phyloP scores from a whole-genome alignment of 768 basidiomycete genomes.

The Rhodotorula kratochvilovae region DNA sequence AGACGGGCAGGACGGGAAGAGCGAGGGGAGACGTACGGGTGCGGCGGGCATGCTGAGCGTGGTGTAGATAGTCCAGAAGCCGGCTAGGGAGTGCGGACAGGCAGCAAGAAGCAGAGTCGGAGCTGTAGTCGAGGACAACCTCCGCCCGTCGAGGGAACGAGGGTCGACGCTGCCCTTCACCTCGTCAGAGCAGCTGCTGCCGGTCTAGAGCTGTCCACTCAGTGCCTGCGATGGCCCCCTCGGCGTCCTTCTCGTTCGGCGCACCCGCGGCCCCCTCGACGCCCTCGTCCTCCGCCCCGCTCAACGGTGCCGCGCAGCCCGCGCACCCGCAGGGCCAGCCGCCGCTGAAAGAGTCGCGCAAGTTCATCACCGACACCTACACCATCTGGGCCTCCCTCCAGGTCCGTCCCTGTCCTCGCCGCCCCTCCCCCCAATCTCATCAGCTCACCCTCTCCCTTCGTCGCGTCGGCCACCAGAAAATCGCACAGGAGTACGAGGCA shows the following conservation, averaged over 20 bases:
- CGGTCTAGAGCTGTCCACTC: no score
- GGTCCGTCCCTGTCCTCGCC: background rate
- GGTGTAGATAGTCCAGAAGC: no score
- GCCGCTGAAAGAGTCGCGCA: conserved; percentile 5
- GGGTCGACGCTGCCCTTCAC: background rate
- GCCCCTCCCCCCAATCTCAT: background rate
- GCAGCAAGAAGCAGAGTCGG: background rate
- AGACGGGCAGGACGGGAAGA: background rate
- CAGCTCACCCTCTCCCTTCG: background rate
- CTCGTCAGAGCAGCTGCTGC: no score
- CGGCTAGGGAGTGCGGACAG: no score
- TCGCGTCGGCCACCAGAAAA: conserved; percentile 1
- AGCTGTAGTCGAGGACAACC: background rate
- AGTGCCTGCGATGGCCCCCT: background rate
- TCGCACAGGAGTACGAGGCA: conserved; percentile 15
- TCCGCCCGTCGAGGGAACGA: no score
- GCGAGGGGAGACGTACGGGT: background rate
- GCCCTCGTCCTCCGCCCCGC: background rate
- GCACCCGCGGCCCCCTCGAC: background rate
- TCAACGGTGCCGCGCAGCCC: background rate
- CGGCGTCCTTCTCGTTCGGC: background rate
- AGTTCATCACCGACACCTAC: conserved; percentile 23
- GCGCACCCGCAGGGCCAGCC: background rate
- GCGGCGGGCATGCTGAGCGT: no score
- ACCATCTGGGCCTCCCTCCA: conserved; percentile 25